A percentile compares a stretch with the other conserved stretches of the same genome.
Evolutionary conservation across 2,329 filamentous ascomycete species (phyloP).

Genomic region (Amylocarpus encephaloides): DNA sequence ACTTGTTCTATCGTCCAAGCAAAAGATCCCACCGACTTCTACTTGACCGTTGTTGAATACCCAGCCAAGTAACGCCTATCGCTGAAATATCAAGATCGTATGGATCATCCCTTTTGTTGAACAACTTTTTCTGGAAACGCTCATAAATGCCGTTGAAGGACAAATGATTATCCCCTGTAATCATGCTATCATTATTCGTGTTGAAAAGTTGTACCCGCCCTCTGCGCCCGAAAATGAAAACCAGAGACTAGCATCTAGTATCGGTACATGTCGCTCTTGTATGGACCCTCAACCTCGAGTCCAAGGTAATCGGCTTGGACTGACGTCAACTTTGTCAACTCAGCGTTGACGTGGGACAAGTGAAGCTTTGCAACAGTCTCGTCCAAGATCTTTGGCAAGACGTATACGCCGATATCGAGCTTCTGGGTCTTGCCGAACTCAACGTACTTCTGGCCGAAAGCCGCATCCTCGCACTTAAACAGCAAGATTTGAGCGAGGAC

Average conservation of each 20-base stretch:
- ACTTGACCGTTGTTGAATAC: constrained; percentile 36
- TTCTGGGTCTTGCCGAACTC: constrained; percentile 92
- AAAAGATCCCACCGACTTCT: constrained; percentile 26
- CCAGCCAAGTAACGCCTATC: constrained; percentile 35
- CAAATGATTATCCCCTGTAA: constrained; percentile 48
- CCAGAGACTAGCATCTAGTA: constrained; percentile 28
- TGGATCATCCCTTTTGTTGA: constrained; percentile 30
- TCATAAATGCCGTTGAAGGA: constrained; percentile 56
- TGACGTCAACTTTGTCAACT: constrained; percentile 78
- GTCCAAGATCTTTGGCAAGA: constrained; percentile 96
- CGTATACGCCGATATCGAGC: constrained; percentile 88
- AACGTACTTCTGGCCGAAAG: constrained; percentile 87
- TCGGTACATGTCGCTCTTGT: constrained; percentile 81
- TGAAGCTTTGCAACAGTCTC: constrained; percentile 97
- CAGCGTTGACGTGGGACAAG: constrained; percentile 86
- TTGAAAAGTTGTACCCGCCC: constrained; percentile 30
- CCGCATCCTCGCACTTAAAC: constrained; percentile 85
- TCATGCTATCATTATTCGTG: constrained; percentile 52
- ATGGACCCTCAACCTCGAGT: constrained; percentile 79
- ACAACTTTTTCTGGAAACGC: constrained; percentile 27
- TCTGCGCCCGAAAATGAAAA: constrained; percentile 18
- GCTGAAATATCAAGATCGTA: constrained; percentile 22
- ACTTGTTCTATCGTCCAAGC: constrained; percentile 21
- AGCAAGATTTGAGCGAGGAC: constrained; percentile 98
- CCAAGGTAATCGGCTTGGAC: constrained; percentile 95